Base-by-base conservation (phyloP, 768 basidiomycete species). In the Vararia minispora region DNA sequence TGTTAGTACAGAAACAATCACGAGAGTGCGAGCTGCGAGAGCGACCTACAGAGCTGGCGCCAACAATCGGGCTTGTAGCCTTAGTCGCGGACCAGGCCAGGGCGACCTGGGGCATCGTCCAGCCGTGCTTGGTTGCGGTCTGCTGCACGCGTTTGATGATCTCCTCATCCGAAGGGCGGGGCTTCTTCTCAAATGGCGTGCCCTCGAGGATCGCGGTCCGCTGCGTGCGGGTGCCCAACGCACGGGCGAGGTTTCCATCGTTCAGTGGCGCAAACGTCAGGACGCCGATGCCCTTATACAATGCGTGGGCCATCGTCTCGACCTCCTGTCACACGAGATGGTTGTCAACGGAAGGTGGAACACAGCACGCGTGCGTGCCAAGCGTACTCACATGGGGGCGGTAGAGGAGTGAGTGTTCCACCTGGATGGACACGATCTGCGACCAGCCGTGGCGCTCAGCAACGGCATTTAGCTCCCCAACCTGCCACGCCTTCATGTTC, bases 351-450 rank as follows among this genome's bases (percentile, higher is more conserved):
- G n/a, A n/a, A n/a, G n/a, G n/a, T n/a, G n/a, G n/a, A n/a, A n/a
- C n/a, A n/a, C 4, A 46, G n/a, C 4, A 3, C 24, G 3, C 14
- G n/a, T n/a, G n/a, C n/a, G n/a, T n/a, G n/a, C n/a, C n/a, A n/a
- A n/a, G n/a, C n/a, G n/a, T n/a, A n/a, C 36, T 22, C 14, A 63
- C 69, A 53, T 76, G 72, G 41, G 72, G 67, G 23, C 73, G 61
- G 47, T 77, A 77, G 14, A 74, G 57, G 5, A 74, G 52, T 24
- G 62, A 70, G 45, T 75, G 67, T 40, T 70, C 66, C 29, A 64
- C 60, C 52, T 76, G 74, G 63, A 76, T 72, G 40, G 70, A 67
- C 33, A 72, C 59, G 43, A 76, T 76, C 42, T 59, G 65, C 4
- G 73, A 72, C 61, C 71, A 71, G 3, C 63, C 63, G 12, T 69